Percentiles rank a stretch among this genome's conserved stretches.
phyloP scores from a whole-genome alignment of 164 flowering plant species.

The Annona cherimola region DNA sequence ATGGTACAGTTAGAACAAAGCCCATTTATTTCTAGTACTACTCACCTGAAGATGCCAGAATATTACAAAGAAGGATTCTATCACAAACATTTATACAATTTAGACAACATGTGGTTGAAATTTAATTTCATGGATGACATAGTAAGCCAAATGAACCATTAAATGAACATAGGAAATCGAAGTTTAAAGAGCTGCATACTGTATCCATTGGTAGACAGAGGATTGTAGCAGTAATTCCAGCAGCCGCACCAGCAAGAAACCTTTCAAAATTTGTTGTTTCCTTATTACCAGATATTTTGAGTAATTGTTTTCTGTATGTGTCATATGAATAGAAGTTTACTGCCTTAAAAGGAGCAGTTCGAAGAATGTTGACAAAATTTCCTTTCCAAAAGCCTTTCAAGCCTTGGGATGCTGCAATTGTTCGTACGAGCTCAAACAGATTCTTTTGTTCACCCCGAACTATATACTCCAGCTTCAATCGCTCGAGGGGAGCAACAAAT shows the following conservation, averaged over 20 bases:
- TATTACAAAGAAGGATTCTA: too few species aligned
- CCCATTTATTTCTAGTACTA: too few species aligned
- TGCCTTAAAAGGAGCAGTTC: slow-evolving; percentile 94
- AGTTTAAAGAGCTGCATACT: slow-evolving; percentile 32
- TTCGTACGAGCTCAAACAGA: slow-evolving; percentile 51
- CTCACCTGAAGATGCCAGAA: too few species aligned
- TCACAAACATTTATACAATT: too few species aligned
- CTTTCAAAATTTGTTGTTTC: slow-evolving; percentile 78
- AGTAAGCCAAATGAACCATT: neutral
- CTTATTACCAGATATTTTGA: slow-evolving; percentile 59
- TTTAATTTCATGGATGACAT: too few species aligned
- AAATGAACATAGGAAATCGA: neutral
- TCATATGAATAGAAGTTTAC: slow-evolving; percentile 82
- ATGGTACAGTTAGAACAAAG: too few species aligned
- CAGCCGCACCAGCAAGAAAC: slow-evolving; percentile 92
- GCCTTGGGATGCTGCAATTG: slow-evolving; percentile 76
- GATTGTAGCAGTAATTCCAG: slow-evolving; percentile 80
- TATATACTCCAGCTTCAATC: slow-evolving; percentile 91
- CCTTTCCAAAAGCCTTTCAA: slow-evolving; percentile 93
- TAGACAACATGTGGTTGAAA: too few species aligned
- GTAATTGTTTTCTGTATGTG: slow-evolving; percentile 75
- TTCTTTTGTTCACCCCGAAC: slow-evolving; percentile 83
- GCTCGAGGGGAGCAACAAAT: slow-evolving; percentile 87
- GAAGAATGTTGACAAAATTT: slow-evolving; percentile 79
- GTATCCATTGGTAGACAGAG: slow-evolving; percentile 92